Conservation (phyloP, 306 rosid species). For the Ceratonia siliqua region DNA sequence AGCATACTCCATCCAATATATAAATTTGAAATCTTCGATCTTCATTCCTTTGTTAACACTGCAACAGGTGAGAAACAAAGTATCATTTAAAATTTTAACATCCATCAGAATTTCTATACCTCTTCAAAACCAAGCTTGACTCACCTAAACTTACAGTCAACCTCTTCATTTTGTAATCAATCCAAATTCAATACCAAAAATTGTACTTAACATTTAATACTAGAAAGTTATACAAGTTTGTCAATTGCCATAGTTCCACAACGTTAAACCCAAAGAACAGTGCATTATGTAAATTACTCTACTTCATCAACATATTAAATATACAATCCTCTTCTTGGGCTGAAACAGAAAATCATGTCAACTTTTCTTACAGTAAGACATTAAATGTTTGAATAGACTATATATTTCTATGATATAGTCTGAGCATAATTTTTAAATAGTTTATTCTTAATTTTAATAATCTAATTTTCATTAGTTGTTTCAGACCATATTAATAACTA, state of each 20-base stretch:
- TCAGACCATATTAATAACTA: not conserved
- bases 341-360: not conserved
- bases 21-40: conserved; percentile 60
- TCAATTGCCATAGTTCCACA: not conserved
- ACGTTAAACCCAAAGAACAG: not conserved
- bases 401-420: not conserved
- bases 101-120: not conserved
- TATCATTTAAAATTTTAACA: not conserved
- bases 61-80: conserved; percentile 35
- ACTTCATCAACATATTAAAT: not conserved
- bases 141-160: not conserved
- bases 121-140: not conserved
- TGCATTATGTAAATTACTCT: not conserved
- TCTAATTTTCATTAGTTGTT: not conserved
- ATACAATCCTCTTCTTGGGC: not conserved
- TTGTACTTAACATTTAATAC: not conserved
- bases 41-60: conserved; percentile 57
- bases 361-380: not conserved
- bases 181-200: not conserved
- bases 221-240: not conserved
- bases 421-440: not conserved
- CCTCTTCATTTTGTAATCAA: not conserved
- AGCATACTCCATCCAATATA: conserved; percentile 74
- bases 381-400: not conserved
- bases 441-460: not conserved